These are phyloP conservation scores for Xanthoconium separans DNA, from an alignment of 1,284 basidiomycete genomes.

Conservation along the genomic window DNA sequence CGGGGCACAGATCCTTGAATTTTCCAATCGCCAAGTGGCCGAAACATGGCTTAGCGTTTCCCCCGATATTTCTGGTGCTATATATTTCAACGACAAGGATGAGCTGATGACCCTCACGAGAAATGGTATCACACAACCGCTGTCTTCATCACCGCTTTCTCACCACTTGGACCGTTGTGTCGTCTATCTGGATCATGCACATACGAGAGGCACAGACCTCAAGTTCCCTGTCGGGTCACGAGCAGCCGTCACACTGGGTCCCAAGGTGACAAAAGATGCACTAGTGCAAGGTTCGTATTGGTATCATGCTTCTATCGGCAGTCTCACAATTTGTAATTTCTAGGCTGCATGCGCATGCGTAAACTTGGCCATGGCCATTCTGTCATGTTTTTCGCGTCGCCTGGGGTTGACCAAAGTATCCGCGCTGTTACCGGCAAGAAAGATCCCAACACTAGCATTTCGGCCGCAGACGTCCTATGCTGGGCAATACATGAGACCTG, in stretches of 20 bases:
- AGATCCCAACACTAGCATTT: conserved; percentile 7
- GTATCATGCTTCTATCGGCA: neutral
- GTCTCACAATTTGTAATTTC: neutral
- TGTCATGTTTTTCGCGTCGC: neutral
- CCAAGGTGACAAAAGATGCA: too few relatives aligned
- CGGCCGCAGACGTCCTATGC: conserved; percentile 36
- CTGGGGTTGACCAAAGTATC: neutral
- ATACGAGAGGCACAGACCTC: too few relatives aligned
- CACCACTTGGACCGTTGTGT: too few relatives aligned
- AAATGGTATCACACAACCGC: too few relatives aligned
- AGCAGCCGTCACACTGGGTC: too few relatives aligned
- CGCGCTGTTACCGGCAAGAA: neutral
- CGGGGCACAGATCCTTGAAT: neutral
- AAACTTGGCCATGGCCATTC: neutral
- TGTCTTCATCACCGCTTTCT: too few relatives aligned
- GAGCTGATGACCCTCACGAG: neutral
- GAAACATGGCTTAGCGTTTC: neutral
- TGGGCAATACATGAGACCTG: conserved; percentile 38
- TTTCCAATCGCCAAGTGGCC: neutral
- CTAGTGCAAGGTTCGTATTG: too few relatives aligned
- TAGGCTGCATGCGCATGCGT: neutral
- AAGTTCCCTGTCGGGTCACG: too few relatives aligned
- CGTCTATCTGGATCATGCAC: too few relatives aligned
- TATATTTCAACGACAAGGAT: neutral
- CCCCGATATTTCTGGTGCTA: neutral